Evolutionary conservation across 345 rosid species (phyloP).

Genomic region (Pistacia atlantica): DNA sequence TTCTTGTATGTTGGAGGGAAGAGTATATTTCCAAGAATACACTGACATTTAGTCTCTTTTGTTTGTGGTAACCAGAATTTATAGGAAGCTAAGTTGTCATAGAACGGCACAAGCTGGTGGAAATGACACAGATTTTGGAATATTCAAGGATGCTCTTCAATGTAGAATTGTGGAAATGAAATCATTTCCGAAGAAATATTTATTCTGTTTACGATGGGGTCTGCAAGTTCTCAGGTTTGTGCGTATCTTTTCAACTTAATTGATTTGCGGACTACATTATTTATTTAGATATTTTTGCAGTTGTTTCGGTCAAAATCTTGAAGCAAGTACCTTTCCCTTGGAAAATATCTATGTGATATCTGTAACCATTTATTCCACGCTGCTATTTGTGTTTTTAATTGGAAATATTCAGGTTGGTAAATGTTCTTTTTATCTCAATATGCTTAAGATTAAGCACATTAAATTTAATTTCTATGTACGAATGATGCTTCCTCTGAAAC

Average conservation of each 20-base stretch:
- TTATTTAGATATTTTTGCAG: no score
- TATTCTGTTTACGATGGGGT: neutral
- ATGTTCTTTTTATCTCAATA: neutral
- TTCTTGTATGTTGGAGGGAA: no score
- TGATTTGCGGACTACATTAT: no score
- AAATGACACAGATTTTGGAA: neutral
- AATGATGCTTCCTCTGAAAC: neutral
- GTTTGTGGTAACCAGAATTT: neutral
- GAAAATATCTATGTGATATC: no score
- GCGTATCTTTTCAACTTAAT: conserved; percentile 25
- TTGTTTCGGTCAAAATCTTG: no score
- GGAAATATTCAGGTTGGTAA: conserved; percentile 56
- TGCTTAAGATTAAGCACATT: neutral
- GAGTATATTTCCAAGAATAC: neutral
- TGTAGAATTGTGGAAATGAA: neutral
- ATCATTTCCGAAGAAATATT: neutral
- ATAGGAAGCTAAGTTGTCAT: neutral
- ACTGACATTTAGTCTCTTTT: neutral
- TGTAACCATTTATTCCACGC: conserved; percentile 33
- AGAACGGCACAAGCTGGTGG: neutral
- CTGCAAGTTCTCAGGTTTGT: neutral
- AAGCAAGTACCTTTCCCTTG: no score
- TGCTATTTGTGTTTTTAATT: conserved; percentile 46
- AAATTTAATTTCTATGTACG: no score
- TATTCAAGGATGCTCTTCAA: neutral